A percentile compares a stretch with the other conserved stretches of the same genome.
These are phyloP conservation scores for Tetradesmus lagerheimii DNA, from an alignment of 139 green algal genomes.

Conservation along the genomic window DNA sequence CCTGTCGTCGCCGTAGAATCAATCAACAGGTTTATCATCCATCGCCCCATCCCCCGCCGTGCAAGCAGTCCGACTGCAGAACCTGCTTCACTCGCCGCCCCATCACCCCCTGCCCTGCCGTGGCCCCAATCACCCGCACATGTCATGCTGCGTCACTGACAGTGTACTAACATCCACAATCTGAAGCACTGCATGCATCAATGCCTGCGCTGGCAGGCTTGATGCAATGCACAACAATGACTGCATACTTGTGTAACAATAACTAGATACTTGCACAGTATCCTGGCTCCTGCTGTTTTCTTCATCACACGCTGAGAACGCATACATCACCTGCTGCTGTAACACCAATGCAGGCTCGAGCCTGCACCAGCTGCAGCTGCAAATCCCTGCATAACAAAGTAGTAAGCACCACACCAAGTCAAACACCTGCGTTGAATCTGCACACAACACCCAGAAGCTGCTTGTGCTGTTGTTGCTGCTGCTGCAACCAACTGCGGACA, in stretches of 20 bases:
- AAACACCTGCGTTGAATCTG: background rate
- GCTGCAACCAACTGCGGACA: background rate
- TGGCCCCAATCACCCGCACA: background rate
- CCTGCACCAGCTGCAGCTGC: background rate
- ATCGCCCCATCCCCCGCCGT: too few relatives aligned
- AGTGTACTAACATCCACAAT: background rate
- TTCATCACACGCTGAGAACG: background rate
- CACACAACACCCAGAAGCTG: background rate
- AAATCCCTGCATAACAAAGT: background rate
- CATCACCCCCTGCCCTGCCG: too few relatives aligned
- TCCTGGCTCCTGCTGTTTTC: background rate
- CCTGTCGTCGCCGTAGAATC: background rate
- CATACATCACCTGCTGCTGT: constrained; percentile 1
- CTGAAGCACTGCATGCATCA: background rate
- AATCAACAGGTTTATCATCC: background rate
- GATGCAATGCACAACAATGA: background rate
- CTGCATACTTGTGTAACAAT: too few relatives aligned
- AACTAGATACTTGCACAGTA: constrained; percentile 1
- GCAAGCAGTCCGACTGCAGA: too few relatives aligned
- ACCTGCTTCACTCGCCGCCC: too few relatives aligned
- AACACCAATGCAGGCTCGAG: background rate
- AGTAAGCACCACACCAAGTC: background rate
- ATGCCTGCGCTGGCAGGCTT: background rate
- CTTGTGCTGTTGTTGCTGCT: background rate
- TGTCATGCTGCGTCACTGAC: background rate